Evolutionary conservation across 768 basidiomycete species (phyloP).

Genomic region (Crassisporium funariophilum): DNA sequence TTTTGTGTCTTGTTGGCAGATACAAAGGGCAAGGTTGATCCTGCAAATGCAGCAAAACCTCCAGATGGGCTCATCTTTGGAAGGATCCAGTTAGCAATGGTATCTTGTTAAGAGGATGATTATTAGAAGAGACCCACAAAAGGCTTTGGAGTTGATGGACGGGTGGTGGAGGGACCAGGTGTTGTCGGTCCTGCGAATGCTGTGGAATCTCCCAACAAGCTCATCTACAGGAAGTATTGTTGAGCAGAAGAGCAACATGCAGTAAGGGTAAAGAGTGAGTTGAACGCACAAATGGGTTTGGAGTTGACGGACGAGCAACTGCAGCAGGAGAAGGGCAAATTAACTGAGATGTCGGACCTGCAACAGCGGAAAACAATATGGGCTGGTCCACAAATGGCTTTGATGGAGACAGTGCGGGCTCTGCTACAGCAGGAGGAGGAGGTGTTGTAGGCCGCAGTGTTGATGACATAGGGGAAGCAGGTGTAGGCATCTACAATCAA

Average conservation of each 20-base stretch:
- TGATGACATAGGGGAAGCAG: constrained; percentile 7
- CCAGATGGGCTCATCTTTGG: constrained; percentile 18
- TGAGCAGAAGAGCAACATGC: background rate
- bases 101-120: background rate
- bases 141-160: constrained; percentile 5
- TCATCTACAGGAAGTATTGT: background rate
- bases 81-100: background rate
- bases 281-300: constrained; percentile 16
- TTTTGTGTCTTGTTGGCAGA: constrained; percentile 17
- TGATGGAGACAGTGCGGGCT: constrained; percentile 8
- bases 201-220: background rate
- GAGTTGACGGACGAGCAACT: constrained; percentile 12
- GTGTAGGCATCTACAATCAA: background rate
- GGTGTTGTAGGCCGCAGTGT: background rate
- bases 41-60: constrained; percentile 36
- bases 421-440: background rate
- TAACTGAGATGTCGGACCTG: no score
- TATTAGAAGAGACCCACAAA: constrained; percentile 5
- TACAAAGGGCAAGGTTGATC: constrained; percentile 35
- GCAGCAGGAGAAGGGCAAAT: no score
- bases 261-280: background rate
- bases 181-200: no score
- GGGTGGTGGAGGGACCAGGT: no score
- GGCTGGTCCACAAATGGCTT: constrained; percentile 4
- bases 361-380: no score